These are phyloP conservation scores for Crucibulum laeve DNA, from an alignment of 768 basidiomycete genomes.

Conservation along the genomic window DNA sequence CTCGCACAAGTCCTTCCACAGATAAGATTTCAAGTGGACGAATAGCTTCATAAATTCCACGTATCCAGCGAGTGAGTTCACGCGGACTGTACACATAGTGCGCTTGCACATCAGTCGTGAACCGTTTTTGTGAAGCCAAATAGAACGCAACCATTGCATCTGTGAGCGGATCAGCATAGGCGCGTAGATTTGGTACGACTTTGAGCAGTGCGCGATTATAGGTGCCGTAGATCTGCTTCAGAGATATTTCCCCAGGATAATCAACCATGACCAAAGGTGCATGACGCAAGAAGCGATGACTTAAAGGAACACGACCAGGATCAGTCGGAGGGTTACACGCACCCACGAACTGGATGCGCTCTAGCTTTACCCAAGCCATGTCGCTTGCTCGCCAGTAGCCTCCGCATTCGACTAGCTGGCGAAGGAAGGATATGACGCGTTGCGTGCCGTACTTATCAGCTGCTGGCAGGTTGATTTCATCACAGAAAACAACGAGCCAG, in stretches of 20 bases:
- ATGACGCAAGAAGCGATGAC: slow-evolving; percentile 95
- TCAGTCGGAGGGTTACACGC: slow-evolving; percentile 99
- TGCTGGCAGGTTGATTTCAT: slow-evolving; percentile 98
- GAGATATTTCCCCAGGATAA: slow-evolving; percentile 93
- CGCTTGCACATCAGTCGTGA: slow-evolving; percentile 96
- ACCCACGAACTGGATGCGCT: slow-evolving; percentile 99
- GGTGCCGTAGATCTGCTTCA: slow-evolving; percentile 98
- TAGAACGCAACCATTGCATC: slow-evolving; percentile 98
- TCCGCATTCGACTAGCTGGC: slow-evolving; percentile 91
- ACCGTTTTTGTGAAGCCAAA: slow-evolving; percentile 87
- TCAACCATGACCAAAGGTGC: slow-evolving; percentile 99
- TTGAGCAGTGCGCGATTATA: slow-evolving; percentile 96
- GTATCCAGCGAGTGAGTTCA: slow-evolving; percentile 96
- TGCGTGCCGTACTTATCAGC: slow-evolving; percentile 98
- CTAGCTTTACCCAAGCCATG: slow-evolving; percentile 95
- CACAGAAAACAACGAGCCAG: slow-evolving; percentile 99
- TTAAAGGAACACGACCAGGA: slow-evolving; percentile 97
- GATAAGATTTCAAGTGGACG: slow-evolving; percentile 89
- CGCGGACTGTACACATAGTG: slow-evolving; percentile 99
- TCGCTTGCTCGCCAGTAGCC: slow-evolving; percentile 95
- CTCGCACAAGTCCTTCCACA: slow-evolving; percentile 90
- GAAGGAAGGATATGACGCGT: slow-evolving; percentile 95
- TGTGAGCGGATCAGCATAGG: slow-evolving; percentile 91
- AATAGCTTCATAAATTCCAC: slow-evolving; percentile 97
- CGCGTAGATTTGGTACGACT: slow-evolving; percentile 88